Percentiles rank a stretch among this genome's conserved stretches.
phyloP scores from a whole-genome alignment of 805 yeast species.

The Ogataea glucozyma region DNA sequence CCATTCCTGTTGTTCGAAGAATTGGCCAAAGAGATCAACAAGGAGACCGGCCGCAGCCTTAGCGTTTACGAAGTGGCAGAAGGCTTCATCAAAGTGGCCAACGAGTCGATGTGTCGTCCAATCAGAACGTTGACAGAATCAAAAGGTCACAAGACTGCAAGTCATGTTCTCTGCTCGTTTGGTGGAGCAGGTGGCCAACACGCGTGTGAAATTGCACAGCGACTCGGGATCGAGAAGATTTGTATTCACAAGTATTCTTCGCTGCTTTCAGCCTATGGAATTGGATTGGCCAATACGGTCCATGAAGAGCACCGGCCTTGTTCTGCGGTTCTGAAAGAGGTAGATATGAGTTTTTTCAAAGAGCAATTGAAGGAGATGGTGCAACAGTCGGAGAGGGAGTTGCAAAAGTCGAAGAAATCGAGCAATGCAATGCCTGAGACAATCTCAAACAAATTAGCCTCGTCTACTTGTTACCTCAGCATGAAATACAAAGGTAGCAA shows the following conservation, averaged over 20 bases:
- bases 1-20: constrained; percentile 51
- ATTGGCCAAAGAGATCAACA: constrained; percentile 57
- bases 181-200: constrained; percentile 96
- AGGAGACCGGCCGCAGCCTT: constrained; percentile 42
- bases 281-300: constrained; percentile 80
- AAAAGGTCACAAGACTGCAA: constrained; percentile 64
- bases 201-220: constrained; percentile 72
- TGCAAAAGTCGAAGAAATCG: constrained; percentile 40
- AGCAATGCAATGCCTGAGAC: too few relatives aligned
- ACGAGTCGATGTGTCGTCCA: constrained; percentile 88
- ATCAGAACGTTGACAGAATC: constrained; percentile 81
- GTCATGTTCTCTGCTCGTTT: constrained; percentile 74
- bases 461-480: too few relatives aligned
- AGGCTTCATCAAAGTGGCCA: constrained; percentile 82
- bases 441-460: too few relatives aligned
- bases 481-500: constrained; percentile 85
- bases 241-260: constrained; percentile 80
- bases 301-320: constrained; percentile 73
- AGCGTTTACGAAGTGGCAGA: constrained; percentile 69
- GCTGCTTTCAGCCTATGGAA: constrained; percentile 53
- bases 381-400: constrained; percentile 1
- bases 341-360: too few relatives aligned
- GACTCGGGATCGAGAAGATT: constrained; percentile 64
- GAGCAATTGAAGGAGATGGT: constrained; percentile 40
- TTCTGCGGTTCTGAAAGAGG: constrained; percentile 40